Evolutionary conservation across 2,329 filamentous ascomycete species (phyloP), one percentile per base, ranked within the genome.

Genomic region (Endocalyx cinctus): DNA sequence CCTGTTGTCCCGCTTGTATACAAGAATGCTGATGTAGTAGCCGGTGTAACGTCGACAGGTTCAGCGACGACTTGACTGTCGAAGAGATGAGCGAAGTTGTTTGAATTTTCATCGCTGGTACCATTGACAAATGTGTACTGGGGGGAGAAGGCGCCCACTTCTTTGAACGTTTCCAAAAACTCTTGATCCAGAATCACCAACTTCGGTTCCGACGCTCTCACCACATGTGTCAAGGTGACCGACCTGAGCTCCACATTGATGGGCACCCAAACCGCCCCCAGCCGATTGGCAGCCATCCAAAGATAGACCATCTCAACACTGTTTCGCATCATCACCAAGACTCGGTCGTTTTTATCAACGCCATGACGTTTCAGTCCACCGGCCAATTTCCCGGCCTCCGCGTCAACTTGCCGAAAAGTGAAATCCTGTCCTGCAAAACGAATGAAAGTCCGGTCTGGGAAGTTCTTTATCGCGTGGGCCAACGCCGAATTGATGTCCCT

Each of bases 301-400:
- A 15, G 17, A 17, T 26, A 32, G n/a, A 25, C 18, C 20, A 32
- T 32, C 15, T 32, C 30, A 12, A 32, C 30, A 17, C 30, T 26
- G 22, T 32, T 32, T 12, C 30, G 30, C 30, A 32, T 32, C 30
- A 32, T 32, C 5, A 32, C 30, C 30, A 32, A 20, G 5, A 32
- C 22, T 25, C 30, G 19, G 18, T 32, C 30, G 8, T 17, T 17
- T 5, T 5, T 15, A 11, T 25, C 11, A 11, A 32, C 16, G 18
- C 30, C 30, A 5, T 8, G 8, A 6, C 26, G 12, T 25, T 14
- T 14, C 5, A 32, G 19, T 4, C 30, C 30, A 19, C 19, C 30
- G 5, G 30, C 30, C 5, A 32, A 17, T n/a, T 25, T 32, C 5
- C 7, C 30, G 8, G 26, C 16, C 10, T 25, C 13, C 5, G 5